phyloP scores from a whole-genome alignment of 805 yeast genomes.

The Saccharomycopsis vini region DNA sequence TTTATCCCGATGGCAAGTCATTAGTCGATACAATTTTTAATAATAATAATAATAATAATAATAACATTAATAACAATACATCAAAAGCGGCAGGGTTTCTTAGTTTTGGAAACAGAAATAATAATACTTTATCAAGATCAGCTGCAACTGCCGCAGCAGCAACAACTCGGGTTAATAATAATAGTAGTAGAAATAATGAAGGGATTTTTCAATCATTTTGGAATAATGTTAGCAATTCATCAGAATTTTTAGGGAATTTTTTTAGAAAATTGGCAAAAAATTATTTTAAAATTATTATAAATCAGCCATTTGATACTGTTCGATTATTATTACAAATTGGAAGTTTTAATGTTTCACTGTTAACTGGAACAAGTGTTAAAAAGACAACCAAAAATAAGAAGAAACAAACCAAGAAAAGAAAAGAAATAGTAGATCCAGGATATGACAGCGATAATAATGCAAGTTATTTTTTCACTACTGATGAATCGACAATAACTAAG shows the following conservation, averaged over 20 bases:
- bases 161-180: not conserved
- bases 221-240: slow-evolving; percentile 41
- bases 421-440: slow-evolving; percentile 1
- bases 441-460: slow-evolving; percentile 18
- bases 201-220: slow-evolving; percentile 1
- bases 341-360: slow-evolving; percentile 33
- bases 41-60: not conserved
- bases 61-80: not conserved
- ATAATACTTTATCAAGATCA: no score
- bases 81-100: not conserved
- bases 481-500: slow-evolving; percentile 18
- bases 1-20: slow-evolving; percentile 36
- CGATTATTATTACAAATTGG: slow-evolving; percentile 77
- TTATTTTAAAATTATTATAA: slow-evolving; percentile 57
- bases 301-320: slow-evolving; percentile 86
- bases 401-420: not conserved
- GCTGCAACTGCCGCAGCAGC: not conserved
- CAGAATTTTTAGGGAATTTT: slow-evolving; percentile 48
- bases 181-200: slow-evolving; percentile 1
- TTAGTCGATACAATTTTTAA: slow-evolving; percentile 24
- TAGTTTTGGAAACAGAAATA: no score
- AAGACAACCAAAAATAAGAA: not conserved
- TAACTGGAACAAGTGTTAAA: not conserved
- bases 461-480: slow-evolving; percentile 26
- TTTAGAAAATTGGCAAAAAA: slow-evolving; percentile 54